Evolutionary conservation across 805 yeast genomes (phyloP).

Genomic region (Torulaspora gathmanii): DNA sequence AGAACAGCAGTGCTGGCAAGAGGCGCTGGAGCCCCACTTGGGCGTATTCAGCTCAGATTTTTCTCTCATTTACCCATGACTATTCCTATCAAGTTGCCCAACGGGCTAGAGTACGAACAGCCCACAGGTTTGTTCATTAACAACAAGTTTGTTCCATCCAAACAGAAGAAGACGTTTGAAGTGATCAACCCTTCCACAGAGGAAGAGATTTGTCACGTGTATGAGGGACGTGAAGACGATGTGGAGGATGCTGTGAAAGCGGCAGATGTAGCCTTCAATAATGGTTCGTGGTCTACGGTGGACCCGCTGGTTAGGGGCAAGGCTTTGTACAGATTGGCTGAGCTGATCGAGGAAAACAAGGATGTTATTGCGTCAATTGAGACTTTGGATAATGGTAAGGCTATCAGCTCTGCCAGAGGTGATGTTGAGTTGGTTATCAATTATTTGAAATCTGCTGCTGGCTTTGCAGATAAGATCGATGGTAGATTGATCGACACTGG

Average conservation of each 20-base stretch:
- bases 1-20: constrained; percentile 10
- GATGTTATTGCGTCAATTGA: constrained; percentile 77
- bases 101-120: constrained; percentile 68
- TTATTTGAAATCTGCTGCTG: constrained; percentile 80
- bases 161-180: constrained; percentile 54
- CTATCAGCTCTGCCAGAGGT: constrained; percentile 62
- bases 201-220: constrained; percentile 59
- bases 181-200: constrained; percentile 71
- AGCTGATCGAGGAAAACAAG: constrained; percentile 63
- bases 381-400: constrained; percentile 86
- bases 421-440: constrained; percentile 68
- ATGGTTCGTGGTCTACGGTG: constrained; percentile 69
- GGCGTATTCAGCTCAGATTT: constrained; percentile 22
- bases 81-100: constrained; percentile 59
- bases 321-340: constrained; percentile 67
- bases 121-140: constrained; percentile 81
- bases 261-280: constrained; percentile 71
- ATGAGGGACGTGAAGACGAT: constrained; percentile 74
- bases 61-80: constrained; percentile 40
- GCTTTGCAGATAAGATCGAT: constrained; percentile 82
- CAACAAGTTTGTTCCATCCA: constrained; percentile 65
- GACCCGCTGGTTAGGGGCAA: constrained; percentile 67
- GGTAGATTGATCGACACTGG: constrained; percentile 79
- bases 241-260: constrained; percentile 82
- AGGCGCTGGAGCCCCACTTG: constrained; percentile 8